A percentile compares a stretch with the other conserved stretches of the same genome.
Evolutionary conservation across 1,284 basidiomycete species (phyloP).

Genomic region (Marasmius tenuissimus): DNA sequence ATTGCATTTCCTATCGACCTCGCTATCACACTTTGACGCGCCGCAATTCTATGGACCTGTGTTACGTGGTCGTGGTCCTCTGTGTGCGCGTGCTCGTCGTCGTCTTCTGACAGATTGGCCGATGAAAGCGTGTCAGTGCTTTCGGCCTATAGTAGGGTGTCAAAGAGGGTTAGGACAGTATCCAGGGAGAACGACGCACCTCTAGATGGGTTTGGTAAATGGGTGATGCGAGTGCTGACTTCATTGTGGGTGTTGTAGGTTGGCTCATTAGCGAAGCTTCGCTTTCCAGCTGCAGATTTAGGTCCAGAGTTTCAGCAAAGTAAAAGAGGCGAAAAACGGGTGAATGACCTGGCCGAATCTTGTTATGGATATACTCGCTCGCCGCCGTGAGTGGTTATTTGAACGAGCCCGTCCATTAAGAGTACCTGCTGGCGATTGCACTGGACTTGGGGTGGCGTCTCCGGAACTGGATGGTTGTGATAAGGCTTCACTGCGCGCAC

Average conservation of each 20-base stretch:
- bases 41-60: constrained; percentile 55
- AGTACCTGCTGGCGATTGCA: neutral
- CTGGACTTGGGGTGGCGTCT: neutral
- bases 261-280: constrained; percentile 20
- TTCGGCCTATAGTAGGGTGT: constrained; percentile 34
- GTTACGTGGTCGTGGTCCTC: constrained; percentile 55
- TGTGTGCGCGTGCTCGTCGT: constrained; percentile 33
- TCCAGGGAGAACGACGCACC: constrained; percentile 29
- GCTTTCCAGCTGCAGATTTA: constrained; percentile 20
- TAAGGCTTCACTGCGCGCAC: constrained; percentile 5
- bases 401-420: neutral
- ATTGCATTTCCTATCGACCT: constrained; percentile 49
- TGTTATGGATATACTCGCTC: constrained; percentile 12
- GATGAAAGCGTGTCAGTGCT: constrained; percentile 56
- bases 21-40: constrained; percentile 44
- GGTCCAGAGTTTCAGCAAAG: neutral
- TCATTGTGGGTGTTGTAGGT: constrained; percentile 28
- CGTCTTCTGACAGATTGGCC: constrained; percentile 32
- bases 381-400: constrained; percentile 5
- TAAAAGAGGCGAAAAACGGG: neutral
- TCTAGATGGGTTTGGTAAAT: constrained; percentile 52
- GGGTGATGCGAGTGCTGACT: constrained; percentile 38
- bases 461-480: neutral
- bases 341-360: constrained; percentile 9
- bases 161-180: constrained; percentile 7